Base-by-base conservation (phyloP, 345 rosid genomes). In the Ailanthus altissimus region DNA sequence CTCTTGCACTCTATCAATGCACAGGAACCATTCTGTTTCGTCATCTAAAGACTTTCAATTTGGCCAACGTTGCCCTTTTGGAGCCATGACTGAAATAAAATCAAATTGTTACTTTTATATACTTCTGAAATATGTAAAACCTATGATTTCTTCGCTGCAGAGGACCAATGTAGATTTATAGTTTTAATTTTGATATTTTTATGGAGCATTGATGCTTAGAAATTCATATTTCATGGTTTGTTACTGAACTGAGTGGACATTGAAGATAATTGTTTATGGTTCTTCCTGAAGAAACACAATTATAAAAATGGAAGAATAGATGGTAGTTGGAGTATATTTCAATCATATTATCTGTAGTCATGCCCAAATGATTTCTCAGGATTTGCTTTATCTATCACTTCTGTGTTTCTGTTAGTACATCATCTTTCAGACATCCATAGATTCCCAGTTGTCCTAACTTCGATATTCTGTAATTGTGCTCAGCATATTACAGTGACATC, bases 401-500 rank as follows among this genome's bases (percentile, higher is more conserved):
- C 5, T 2, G 43, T 36, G 36, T 50, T 65, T 53, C 23, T 50
- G 57, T 46, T 54, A 36, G 57, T 21, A 43, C 59, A 77, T 67
- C 43, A 15, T 57, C 46, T 43, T 54, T 43, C 42, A 3, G 14
- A n/a, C 40, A 50, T 62, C 28, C 25, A 23, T 15, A 43, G 20
- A 7, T 67, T 43, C 16, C 6, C 3, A 12, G 38, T 47, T 28
- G 53, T 58, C 12, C 45, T 63, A 60, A 59, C 38, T 13, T 59
- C 72, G 21, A 18, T 69, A 67, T 60, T 82, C 75, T 79, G 10
- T 67, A 56, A 69, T 73, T 59, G 73, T 72, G 25, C 62, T 54
- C 97, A 96, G 98, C 97, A 28, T 91, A 93, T 85, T 96, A 86
- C 86, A 92, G 88, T 83, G 99, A 92, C 83, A 96, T 91, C 72